Evolutionary conservation across 345 rosid species (phyloP).

Genomic region (Geranium rotundifolium): DNA sequence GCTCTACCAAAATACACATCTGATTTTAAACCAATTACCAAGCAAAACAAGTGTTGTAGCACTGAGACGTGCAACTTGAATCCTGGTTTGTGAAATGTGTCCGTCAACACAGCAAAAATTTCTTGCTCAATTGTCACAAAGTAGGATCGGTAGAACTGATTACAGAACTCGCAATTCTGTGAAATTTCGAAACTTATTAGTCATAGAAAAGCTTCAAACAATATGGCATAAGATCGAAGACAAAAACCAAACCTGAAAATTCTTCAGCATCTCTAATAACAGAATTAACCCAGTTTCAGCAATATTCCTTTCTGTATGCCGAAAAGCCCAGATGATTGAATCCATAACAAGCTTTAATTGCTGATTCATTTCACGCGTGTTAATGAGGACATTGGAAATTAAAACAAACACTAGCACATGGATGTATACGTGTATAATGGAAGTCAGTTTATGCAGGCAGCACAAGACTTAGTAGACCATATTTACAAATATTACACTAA

Average conservation of each 20-base stretch:
- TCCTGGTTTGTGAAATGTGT: conserved; percentile 98
- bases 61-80: conserved; percentile 93
- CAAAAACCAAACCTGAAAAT: conserved; percentile 56
- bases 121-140: conserved; percentile 79
- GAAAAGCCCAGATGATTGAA: conserved; percentile 98
- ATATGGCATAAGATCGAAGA: not conserved
- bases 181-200: conserved; percentile 8
- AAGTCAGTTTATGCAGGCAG: no score
- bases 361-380: conserved; percentile 25
- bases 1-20: no score
- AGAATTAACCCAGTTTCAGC: conserved; percentile 97
- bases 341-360: conserved; percentile 98
- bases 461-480: no score
- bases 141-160: conserved; percentile 69
- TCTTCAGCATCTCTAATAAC: conserved; percentile 82
- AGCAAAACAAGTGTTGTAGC: conserved; percentile 74
- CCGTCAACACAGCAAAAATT: conserved; percentile 88
- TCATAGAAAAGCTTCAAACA: not conserved
- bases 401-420: not conserved
- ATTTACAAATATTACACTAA: not conserved
- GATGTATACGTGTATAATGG: no score
- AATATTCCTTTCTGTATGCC: conserved; percentile 97
- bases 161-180: conserved; percentile 61
- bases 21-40: conserved; percentile 28
- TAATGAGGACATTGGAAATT: not conserved